These are phyloP conservation scores for Ophiostoma himal-ulmi DNA, from an alignment of 2,329 filamentous ascomycete species.

Conservation along the genomic window DNA sequence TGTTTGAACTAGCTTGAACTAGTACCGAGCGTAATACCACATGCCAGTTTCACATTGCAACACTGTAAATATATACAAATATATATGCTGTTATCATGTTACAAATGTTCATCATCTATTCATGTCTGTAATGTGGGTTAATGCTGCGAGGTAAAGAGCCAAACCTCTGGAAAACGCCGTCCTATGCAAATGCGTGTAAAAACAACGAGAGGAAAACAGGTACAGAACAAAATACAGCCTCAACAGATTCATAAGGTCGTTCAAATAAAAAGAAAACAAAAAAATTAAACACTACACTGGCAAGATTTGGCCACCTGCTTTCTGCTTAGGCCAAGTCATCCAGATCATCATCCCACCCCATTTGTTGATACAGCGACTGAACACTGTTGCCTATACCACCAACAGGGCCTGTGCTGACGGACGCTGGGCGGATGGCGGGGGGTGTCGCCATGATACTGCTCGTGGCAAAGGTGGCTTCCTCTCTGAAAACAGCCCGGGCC, in stretches of 20 bases:
- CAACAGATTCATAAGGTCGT: not conserved
- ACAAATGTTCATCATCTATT: not conserved
- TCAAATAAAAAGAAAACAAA: not conserved
- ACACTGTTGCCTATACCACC: conserved; percentile 28
- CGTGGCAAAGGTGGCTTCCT: not conserved
- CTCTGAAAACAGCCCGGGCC: conserved; percentile 12
- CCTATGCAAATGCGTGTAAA: conserved; percentile 15
- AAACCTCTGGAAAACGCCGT: conserved; percentile 11
- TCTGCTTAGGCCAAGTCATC: conserved; percentile 28
- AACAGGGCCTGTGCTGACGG: conserved; percentile 5
- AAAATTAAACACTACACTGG: not conserved
- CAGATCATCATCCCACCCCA: conserved; percentile 55
- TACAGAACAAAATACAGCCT: not conserved
- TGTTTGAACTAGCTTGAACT: not conserved
- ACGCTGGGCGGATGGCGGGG: not conserved
- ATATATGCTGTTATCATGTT: not conserved
- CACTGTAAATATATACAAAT: not conserved
- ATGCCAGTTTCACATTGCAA: not conserved
- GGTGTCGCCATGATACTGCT: not conserved
- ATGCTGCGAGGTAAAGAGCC: not conserved
- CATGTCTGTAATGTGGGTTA: not conserved
- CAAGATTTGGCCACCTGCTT: too few species aligned
- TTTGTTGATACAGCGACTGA: conserved; percentile 47
- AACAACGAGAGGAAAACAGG: not conserved
- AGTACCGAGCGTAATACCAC: not conserved